Percentiles rank a stretch among this genome's conserved stretches.
phyloP scores from a whole-genome alignment of 2,329 filamentous ascomycete species.

The Colletotrichum musae region DNA sequence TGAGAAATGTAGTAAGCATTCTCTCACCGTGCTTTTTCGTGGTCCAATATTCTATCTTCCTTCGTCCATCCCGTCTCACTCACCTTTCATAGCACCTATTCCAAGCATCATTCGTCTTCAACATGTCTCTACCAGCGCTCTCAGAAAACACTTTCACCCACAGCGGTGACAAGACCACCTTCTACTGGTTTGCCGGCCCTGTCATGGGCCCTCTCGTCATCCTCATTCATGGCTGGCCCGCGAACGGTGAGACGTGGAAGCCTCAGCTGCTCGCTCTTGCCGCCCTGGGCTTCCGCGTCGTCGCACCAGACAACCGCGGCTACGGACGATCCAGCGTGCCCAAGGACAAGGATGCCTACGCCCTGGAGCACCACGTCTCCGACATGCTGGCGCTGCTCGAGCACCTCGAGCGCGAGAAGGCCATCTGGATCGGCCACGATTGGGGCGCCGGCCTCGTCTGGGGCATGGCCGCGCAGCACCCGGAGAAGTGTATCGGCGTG shows the following conservation, averaged over 20 bases:
- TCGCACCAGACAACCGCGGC: slow-evolving; percentile 53
- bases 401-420: slow-evolving; percentile 50
- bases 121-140: slow-evolving; percentile 15
- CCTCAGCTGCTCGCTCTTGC: slow-evolving; percentile 48
- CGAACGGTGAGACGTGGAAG: slow-evolving; percentile 51
- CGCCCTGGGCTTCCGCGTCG: slow-evolving; percentile 49
- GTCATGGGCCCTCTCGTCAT: slow-evolving; percentile 47
- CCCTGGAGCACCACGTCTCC: slow-evolving; percentile 49
- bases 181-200: slow-evolving; percentile 49
- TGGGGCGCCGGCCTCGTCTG: slow-evolving; percentile 53
- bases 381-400: slow-evolving; percentile 53
- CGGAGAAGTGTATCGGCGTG: slow-evolving; percentile 46
- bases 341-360: slow-evolving; percentile 47
- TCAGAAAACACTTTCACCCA: slow-evolving; percentile 36
- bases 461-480: slow-evolving; percentile 48
- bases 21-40: no score
- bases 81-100: no score
- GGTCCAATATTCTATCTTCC: no score
- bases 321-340: slow-evolving; percentile 54
- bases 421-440: slow-evolving; percentile 65
- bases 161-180: slow-evolving; percentile 46
- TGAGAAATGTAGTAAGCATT: no score
- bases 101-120: no score
- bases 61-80: no score
- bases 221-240: slow-evolving; percentile 56